These are phyloP conservation scores for Boehmeria nivea DNA, from an alignment of 306 rosid genomes.

Conservation along the genomic window DNA sequence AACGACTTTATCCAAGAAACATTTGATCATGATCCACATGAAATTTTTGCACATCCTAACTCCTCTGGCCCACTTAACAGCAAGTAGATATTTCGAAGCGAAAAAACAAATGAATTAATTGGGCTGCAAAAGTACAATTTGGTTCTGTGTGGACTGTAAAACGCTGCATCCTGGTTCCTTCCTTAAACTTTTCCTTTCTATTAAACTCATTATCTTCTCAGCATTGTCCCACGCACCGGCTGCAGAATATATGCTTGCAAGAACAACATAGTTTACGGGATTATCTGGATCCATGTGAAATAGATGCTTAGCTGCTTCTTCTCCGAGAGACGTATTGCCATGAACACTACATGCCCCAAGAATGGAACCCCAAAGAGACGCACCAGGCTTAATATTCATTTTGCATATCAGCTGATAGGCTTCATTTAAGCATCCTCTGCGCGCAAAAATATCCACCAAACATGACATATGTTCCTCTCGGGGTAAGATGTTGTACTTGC, in stretches of 20 bases:
- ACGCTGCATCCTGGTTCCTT: conserved; percentile 28
- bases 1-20: no score
- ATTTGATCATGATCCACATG: no score
- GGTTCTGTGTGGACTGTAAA: conserved; percentile 13
- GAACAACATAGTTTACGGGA: conserved; percentile 24
- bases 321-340: conserved; percentile 27
- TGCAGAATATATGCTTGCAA: conserved; percentile 30
- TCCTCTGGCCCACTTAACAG: no score
- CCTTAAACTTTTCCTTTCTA: conserved; percentile 14
- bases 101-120: neutral
- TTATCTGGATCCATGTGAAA: conserved; percentile 22
- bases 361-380: conserved; percentile 34
- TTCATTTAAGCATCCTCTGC: conserved; percentile 31
- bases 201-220: conserved; percentile 12
- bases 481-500: conserved; percentile 23
- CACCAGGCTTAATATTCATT: conserved; percentile 21
- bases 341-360: conserved; percentile 30
- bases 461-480: conserved; percentile 31
- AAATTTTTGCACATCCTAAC: no score
- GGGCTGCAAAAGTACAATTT: conserved; percentile 2
- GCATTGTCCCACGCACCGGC: conserved; percentile 34
- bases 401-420: conserved; percentile 18
- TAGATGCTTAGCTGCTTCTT: conserved; percentile 27
- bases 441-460: conserved; percentile 30
- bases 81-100: no score